Evolutionary conservation across 2,329 filamentous ascomycete genomes (phyloP), one percentile per base, ranked within the genome.

Genomic region (Aspergillus sp.): DNA sequence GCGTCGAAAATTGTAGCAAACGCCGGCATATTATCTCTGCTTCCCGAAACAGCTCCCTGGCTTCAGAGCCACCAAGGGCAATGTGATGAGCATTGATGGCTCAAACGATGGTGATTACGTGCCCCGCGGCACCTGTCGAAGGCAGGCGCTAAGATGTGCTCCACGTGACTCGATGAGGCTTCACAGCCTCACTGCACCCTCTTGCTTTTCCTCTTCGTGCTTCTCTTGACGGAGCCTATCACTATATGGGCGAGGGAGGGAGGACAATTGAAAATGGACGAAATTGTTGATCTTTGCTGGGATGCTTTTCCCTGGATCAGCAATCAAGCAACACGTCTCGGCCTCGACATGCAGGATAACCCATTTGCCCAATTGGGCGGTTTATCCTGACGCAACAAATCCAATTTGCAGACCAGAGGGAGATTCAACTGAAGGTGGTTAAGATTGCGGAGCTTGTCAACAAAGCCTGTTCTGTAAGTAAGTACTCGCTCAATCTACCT

Each of bases 381-480:
- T 60, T 60, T 30, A 46, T 60, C n/a, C 19, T 60, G 13, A 30
- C 52, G 1, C 51, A 56, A n/a, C 28, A 59, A 3, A 7, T 60
- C 7, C 28, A 11, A 1, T 31, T 25, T 2, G 7, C 17, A 8
- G 45, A n/a, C 6, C 15, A 55, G 19, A 51, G 30, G 15, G 13
- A 4, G 3, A 22, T 23, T 7, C 3, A 25, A 3, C 17, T 4
- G 31, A 56, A 54, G 30, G 31, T 60, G 4, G 3, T 51, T 1
- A 31, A 55, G 22, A 55, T 60, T 30, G n/a, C 22, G 7, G 45
- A 46, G 30, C 43, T 60, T 11, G 52, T 55, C 1, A 46, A 51
- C 15, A 55, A 51, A n/a, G 58, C 58, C 11, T 60, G 51, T 34
- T 50, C 45, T 25, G 58, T 60, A 23, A 30, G 58, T 55, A 25